Conservation (phyloP, 2,329 filamentous ascomycete species). For the Penicillium palitans region DNA sequence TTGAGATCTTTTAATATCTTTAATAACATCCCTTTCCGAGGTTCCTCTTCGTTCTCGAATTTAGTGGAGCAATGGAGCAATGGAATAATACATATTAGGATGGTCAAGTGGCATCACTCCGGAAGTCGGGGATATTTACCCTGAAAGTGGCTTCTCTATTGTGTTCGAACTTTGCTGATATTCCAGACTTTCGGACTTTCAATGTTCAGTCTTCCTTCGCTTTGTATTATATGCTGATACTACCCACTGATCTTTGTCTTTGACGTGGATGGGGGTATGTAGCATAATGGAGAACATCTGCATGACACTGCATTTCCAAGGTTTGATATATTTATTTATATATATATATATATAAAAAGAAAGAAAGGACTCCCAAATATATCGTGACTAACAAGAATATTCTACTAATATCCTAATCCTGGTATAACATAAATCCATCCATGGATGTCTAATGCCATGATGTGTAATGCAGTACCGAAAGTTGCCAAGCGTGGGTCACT, state of each 20-base stretch:
- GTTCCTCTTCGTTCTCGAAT: not conserved
- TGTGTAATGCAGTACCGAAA: conserved; percentile 9
- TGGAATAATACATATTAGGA: not conserved
- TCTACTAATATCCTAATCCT: not conserved
- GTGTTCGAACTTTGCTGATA: not conserved
- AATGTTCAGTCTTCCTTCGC: not conserved
- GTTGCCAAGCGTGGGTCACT: conserved; percentile 13
- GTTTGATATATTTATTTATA: not conserved
- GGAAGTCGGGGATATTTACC: not conserved
- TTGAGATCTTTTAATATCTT: not conserved
- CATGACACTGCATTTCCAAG: not conserved
- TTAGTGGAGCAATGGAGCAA: not conserved
- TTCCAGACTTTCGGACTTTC: not conserved
- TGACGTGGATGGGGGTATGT: not conserved
- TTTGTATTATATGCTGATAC: not conserved
- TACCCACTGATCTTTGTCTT: not conserved
- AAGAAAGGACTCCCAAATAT: not conserved
- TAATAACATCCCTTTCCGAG: not conserved
- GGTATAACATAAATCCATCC: not conserved
- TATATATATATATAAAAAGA: not conserved
- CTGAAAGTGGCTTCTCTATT: not conserved
- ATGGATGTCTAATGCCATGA: conserved; percentile 1
- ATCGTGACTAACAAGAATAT: not conserved
- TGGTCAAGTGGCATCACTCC: conserved; percentile 7
- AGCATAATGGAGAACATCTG: conserved; percentile 6